Percentiles rank a stretch among this genome's conserved stretches.
phyloP scores from a whole-genome alignment of 2,329 filamentous ascomycete genomes.

The Exophiala spinifera region DNA sequence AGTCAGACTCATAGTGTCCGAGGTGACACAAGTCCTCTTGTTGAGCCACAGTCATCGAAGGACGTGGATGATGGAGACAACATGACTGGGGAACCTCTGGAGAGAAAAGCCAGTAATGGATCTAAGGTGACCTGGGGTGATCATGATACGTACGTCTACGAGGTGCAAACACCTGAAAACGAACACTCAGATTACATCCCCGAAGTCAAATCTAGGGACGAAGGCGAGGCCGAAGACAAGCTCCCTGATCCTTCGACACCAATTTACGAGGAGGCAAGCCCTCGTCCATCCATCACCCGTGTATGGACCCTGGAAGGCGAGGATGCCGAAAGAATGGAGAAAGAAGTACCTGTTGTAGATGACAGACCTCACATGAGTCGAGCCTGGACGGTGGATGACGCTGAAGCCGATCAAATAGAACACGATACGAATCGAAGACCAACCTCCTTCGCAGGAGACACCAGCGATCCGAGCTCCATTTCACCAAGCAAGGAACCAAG shows the following conservation, averaged over 20 bases:
- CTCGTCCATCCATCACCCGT: constrained; percentile 16
- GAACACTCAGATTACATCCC: constrained; percentile 34
- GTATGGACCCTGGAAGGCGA: constrained; percentile 23
- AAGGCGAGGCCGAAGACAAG: constrained; percentile 31
- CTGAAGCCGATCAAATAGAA: constrained; percentile 18
- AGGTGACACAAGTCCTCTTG: constrained; percentile 32
- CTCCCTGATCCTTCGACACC: constrained; percentile 46
- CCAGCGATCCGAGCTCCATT: neutral
- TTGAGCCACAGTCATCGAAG: constrained; percentile 26
- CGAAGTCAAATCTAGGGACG: neutral
- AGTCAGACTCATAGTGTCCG: constrained; percentile 30
- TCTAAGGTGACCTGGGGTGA: constrained; percentile 65
- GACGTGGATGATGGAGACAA: constrained; percentile 27
- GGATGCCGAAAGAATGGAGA: constrained; percentile 19
- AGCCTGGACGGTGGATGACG: constrained; percentile 21
- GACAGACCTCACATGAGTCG: constrained; percentile 19
- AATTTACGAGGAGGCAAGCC: constrained; percentile 34
- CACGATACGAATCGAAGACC: neutral
- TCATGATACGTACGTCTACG: constrained; percentile 63
- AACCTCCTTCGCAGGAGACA: neutral
- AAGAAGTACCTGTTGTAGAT: constrained; percentile 16
- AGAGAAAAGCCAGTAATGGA: constrained; percentile 39
- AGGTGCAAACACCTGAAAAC: constrained; percentile 57
- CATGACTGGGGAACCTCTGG: constrained; percentile 44
- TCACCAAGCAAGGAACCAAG: neutral